phyloP scores from a whole-genome alignment of 495 filamentous ascomycete species.

The Haplographium delicatum region DNA sequence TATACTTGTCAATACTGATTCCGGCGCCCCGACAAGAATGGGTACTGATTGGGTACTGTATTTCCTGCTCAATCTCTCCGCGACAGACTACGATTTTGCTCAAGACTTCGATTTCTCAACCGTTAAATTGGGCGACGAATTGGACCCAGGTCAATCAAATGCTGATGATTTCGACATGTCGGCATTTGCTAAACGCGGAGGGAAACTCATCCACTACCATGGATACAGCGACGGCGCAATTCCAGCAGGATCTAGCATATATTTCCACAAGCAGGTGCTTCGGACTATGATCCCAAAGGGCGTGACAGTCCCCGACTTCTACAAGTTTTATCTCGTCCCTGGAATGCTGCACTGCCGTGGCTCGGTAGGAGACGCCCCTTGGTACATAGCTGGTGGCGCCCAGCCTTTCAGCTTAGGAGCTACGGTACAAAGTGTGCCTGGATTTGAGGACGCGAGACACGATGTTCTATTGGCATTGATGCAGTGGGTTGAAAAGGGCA shows the following conservation, averaged over 20 bases:
- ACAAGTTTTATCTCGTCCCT: conserved; percentile 36
- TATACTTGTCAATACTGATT: conserved; percentile 26
- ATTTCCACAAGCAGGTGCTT: conserved; percentile 42
- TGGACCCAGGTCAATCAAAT: conserved; percentile 41
- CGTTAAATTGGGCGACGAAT: conserved; percentile 31
- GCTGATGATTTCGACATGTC: conserved; percentile 45
- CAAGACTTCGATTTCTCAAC: conserved; percentile 34
- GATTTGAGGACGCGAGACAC: conserved; percentile 36
- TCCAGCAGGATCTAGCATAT: conserved; percentile 33
- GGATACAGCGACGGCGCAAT: conserved; percentile 46
- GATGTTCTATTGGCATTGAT: conserved; percentile 46
- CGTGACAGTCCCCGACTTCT: conserved; percentile 30
- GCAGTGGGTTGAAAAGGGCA: conserved; percentile 46
- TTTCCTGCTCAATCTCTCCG: conserved; percentile 35
- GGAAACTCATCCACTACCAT: conserved; percentile 53
- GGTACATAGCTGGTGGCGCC: conserved; percentile 35
- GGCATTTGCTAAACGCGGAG: conserved; percentile 40
- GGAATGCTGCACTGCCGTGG: conserved; percentile 40
- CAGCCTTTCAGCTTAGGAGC: conserved; percentile 30
- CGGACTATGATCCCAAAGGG: conserved; percentile 28
- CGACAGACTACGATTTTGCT: conserved; percentile 30
- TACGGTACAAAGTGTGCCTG: conserved; percentile 30
- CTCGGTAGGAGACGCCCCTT: conserved; percentile 36
- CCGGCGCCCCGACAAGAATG: conserved; percentile 32
- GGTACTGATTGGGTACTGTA: conserved; percentile 37